phyloP scores from a whole-genome alignment of 1,284 basidiomycete species.

The Irpex sp. region DNA sequence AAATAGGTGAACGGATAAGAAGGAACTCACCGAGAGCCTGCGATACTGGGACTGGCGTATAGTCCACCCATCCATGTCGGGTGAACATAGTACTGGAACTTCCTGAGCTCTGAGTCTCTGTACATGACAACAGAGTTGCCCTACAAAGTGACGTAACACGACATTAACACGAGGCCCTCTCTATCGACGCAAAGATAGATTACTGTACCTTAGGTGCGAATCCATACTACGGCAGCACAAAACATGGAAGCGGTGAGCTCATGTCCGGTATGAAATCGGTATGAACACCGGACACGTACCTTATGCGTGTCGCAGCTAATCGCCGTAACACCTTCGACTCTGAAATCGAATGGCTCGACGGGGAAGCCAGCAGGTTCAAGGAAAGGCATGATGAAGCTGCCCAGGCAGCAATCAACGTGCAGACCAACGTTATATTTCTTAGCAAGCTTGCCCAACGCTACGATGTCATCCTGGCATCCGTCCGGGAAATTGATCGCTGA shows the following conservation, averaged over 20 bases:
- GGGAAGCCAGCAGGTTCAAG: constrained; percentile 56
- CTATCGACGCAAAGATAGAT: background rate
- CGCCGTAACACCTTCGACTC: constrained; percentile 85
- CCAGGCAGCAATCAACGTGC: constrained; percentile 93
- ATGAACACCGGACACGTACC: constrained; percentile 35
- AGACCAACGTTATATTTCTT: constrained; percentile 76
- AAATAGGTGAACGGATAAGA: background rate
- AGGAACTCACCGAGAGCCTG: constrained; percentile 76
- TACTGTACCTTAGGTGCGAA: constrained; percentile 57
- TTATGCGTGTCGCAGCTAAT: constrained; percentile 94
- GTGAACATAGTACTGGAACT: constrained; percentile 83
- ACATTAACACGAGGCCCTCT: background rate
- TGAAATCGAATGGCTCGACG: constrained; percentile 72
- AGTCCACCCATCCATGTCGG: constrained; percentile 79
- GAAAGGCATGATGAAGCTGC: constrained; percentile 91
- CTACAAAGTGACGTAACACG: constrained; percentile 29
- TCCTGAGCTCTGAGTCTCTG: constrained; percentile 65
- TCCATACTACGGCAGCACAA: constrained; percentile 52
- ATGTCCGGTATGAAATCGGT: background rate
- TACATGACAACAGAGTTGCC: constrained; percentile 97
- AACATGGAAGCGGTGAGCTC: background rate
- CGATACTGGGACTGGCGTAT: constrained; percentile 82
- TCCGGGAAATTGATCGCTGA: constrained; percentile 93
- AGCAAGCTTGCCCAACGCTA: constrained; percentile 77
- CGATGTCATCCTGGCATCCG: constrained; percentile 87